Base-by-base conservation (phyloP, 306 rosid genomes). In the Luffa acutangula region DNA sequence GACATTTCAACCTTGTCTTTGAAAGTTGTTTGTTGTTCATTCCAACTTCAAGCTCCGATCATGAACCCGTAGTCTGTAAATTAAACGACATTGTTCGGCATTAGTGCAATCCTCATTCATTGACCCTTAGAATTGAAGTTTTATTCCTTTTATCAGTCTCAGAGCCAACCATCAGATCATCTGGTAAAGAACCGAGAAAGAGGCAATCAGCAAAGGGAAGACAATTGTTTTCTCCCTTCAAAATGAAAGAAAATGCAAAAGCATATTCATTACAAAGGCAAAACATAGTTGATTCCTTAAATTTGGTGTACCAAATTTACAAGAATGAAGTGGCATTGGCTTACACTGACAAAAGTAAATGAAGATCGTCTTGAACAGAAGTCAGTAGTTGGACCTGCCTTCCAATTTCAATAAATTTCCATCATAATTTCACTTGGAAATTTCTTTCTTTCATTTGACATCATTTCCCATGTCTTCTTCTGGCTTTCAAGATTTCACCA, bases 321-420 rank as follows among this genome's bases (percentile, higher is more conserved):
- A 71, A 71, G 54, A 45, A 45, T 70, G 56, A 45, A 66, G 74
- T 66, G 74, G 53, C 52, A 67, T 39, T 67, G 52, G 53, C 10
- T 21, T n/a, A 43, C 56, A 70, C 53, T 65, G 46, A 43, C 54
- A 43, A 70, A 70, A 70, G 56, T 43, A 41, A 67, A 70, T 43
- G 56, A 70, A 70, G 33, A 70, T 70, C 45, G 76, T 21, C 3
- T 67, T 18, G 49, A 67, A 67, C 52, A 67, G 52, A 39, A 67
- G 75, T 41, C 33, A 67, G 75, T 67, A 18, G 76, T 71, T 71
- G 76, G 57, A 71, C 36, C 76, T 73, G 25, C 58, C 78, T 73
- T 73, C 60, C 14, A 73, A 73, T 49, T 49, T 73, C 78, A 49
- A 31, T 73, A 31, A 49, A 14, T 73, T 73, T 49, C 12, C 57